Evolutionary conservation across 345 rosid species (phyloP).

Genomic region (Gossypium herbaceum): DNA sequence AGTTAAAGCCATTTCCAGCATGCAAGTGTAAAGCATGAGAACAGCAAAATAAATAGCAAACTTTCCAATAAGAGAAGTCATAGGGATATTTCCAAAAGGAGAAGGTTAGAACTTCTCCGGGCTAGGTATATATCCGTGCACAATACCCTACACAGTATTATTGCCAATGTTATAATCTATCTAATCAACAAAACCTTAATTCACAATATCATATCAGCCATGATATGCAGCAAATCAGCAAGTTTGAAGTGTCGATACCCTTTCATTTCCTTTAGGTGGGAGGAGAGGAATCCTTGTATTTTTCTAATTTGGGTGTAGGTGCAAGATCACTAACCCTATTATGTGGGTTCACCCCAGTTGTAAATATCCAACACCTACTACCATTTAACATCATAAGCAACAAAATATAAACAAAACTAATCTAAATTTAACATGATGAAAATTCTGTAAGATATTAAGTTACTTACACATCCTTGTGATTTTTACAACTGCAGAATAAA

Average conservation of each 20-base stretch:
- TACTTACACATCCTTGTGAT: slow-evolving; percentile 67
- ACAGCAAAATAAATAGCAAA: neutral
- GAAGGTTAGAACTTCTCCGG: no score
- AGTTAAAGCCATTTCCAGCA: neutral
- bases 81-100: no score
- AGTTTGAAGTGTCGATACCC: neutral
- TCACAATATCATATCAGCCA: neutral
- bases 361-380: neutral
- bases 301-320: neutral
- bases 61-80: neutral
- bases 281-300: neutral
- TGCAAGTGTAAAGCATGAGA: neutral
- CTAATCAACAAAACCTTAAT: neutral
- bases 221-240: neutral
- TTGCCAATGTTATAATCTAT: neutral
- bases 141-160: neutral
- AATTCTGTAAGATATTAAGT: neutral
- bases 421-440: neutral
- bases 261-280: neutral
- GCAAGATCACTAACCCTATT: neutral
- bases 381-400: neutral
- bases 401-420: neutral
- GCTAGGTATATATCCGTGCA: no score
- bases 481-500: slow-evolving; percentile 46
- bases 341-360: neutral